A percentile compares a stretch with the other conserved stretches of the same genome.
Evolutionary conservation across 1,284 basidiomycete genomes (phyloP).

Genomic region (Sanghuangporus weigelae): DNA sequence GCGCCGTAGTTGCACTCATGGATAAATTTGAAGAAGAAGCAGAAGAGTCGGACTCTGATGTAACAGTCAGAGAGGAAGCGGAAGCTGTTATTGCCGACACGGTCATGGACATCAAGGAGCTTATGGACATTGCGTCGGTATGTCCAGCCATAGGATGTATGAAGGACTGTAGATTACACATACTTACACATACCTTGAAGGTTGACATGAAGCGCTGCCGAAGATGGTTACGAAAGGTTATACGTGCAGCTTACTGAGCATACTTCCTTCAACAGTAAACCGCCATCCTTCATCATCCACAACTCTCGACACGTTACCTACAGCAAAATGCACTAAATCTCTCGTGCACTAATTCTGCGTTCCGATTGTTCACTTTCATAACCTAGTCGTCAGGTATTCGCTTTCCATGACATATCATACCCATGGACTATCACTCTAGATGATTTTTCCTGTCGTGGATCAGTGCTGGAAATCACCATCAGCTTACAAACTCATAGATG

Average conservation of each 20-base stretch:
- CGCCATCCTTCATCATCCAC: neutral
- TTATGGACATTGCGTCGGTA: constrained; percentile 40
- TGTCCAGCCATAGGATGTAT: constrained; percentile 16
- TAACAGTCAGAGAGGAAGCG: constrained; percentile 5
- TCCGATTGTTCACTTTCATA: neutral
- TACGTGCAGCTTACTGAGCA: neutral
- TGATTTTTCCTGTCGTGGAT: too few relatives aligned
- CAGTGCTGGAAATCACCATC: too few relatives aligned
- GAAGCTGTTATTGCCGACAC: constrained; percentile 32
- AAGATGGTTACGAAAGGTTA: constrained; percentile 6
- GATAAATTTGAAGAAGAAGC: constrained; percentile 32
- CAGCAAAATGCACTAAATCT: neutral
- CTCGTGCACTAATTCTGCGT: neutral
- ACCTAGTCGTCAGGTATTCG: neutral
- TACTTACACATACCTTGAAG: neutral
- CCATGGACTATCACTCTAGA: too few relatives aligned
- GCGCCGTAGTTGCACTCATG: constrained; percentile 35
- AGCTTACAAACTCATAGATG: too few relatives aligned
- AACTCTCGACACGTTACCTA: neutral
- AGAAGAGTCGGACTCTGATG: constrained; percentile 24
- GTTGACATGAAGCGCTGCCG: constrained; percentile 9
- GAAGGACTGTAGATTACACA: neutral
- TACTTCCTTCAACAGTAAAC: neutral
- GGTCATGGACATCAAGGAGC: constrained; percentile 39
- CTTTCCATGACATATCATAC: neutral